phyloP scores from a whole-genome alignment of 768 basidiomycete species.

The Leccinum olivaceopallidum region DNA sequence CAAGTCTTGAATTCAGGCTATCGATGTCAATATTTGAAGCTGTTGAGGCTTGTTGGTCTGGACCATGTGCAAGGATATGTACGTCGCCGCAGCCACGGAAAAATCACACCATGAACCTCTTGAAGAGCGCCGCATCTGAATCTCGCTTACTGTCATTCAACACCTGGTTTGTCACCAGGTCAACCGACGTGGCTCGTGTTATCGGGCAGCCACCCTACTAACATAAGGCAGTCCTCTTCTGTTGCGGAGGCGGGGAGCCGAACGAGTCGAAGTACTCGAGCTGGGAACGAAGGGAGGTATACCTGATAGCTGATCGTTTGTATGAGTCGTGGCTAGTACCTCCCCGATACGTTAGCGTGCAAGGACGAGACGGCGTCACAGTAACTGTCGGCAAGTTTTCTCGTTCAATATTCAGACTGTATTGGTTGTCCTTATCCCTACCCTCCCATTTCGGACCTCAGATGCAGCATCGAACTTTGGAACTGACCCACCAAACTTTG shows the following conservation, averaged over 20 bases:
- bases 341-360: neutral
- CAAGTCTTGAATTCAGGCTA: neutral
- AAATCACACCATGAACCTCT: neutral
- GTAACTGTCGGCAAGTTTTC: neutral
- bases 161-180: neutral
- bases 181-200: neutral
- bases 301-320: neutral
- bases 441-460: neutral
- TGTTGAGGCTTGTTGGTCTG: neutral
- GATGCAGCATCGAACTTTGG: neutral
- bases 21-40: neutral
- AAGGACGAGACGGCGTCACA: neutral
- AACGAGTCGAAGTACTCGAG: neutral
- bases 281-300: neutral
- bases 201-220: neutral
- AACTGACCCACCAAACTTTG: neutral
- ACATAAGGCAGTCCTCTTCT: neutral
- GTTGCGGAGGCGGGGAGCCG: neutral
- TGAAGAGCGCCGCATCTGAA: neutral
- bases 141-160: neutral
- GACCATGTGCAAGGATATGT: neutral
- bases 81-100: neutral
- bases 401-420: neutral
- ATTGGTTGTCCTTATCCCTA: neutral
- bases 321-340: neutral